Conservation (phyloP, 768 basidiomycete species). For the Boletus rex-veris region DNA sequence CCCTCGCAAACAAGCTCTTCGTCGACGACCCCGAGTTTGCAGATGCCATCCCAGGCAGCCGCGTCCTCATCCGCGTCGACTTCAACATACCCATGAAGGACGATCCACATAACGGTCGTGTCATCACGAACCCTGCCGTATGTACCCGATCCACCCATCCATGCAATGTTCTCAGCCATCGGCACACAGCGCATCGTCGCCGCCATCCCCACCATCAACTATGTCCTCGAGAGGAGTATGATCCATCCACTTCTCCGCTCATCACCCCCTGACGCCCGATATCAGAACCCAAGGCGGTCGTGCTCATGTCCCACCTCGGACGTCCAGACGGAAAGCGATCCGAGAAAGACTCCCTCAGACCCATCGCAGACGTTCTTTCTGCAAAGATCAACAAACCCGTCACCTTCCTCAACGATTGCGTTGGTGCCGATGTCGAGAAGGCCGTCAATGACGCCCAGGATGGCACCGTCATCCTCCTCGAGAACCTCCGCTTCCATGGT, state of each 20-base stretch:
- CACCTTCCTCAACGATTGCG: slow-evolving; percentile 79
- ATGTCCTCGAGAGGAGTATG: slow-evolving; percentile 82
- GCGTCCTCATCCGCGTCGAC: slow-evolving; percentile 92
- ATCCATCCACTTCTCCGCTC: not conserved
- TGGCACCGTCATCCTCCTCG: slow-evolving; percentile 84
- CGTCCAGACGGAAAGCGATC: slow-evolving; percentile 92
- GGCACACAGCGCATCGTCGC: slow-evolving; percentile 85
- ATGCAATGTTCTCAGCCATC: slow-evolving; percentile 6
- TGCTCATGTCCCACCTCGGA: slow-evolving; percentile 97
- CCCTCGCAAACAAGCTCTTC: slow-evolving; percentile 90
- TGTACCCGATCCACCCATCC: slow-evolving; percentile 33
- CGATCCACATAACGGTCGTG: slow-evolving; percentile 61
- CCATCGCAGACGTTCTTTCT: slow-evolving; percentile 69
- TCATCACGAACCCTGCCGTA: slow-evolving; percentile 97
- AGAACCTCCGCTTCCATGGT: slow-evolving; percentile 98
- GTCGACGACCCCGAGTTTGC: slow-evolving; percentile 70
- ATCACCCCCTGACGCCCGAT: not conserved
- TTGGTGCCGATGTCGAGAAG: slow-evolving; percentile 81
- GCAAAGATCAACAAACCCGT: slow-evolving; percentile 52
- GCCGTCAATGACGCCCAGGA: slow-evolving; percentile 55
- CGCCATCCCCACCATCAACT: slow-evolving; percentile 91
- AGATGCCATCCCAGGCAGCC: slow-evolving; percentile 71
- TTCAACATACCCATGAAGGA: slow-evolving; percentile 94
- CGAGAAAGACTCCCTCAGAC: slow-evolving; percentile 86
- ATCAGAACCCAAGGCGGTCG: slow-evolving; percentile 73